Conservation (phyloP, 2,329 filamentous ascomycete genomes). For the Colletotrichum tanaceti region DNA sequence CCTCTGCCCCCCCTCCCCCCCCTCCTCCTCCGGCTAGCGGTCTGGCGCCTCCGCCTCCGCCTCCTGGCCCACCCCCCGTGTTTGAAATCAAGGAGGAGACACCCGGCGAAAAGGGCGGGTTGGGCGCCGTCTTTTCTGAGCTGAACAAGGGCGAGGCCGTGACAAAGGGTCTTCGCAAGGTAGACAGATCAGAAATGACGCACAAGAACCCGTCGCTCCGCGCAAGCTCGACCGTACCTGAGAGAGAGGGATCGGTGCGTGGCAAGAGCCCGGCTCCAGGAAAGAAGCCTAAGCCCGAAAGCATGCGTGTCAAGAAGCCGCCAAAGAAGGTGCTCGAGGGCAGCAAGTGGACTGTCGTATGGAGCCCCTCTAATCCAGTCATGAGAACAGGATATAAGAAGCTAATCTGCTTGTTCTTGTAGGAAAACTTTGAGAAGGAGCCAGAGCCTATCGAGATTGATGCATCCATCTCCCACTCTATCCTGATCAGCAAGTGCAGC, state of each 20-base stretch:
- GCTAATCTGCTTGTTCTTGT: background rate
- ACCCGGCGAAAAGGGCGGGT: slow-evolving; percentile 66
- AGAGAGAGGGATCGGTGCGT: slow-evolving; percentile 65
- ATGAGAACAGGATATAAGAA: background rate
- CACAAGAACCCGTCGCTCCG: slow-evolving; percentile 96
- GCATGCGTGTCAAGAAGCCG: slow-evolving; percentile 85
- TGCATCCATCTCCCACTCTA: slow-evolving; percentile 84
- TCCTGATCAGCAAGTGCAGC: slow-evolving; percentile 92
- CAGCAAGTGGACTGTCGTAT: slow-evolving; percentile 91
- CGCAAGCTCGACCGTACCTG: slow-evolving; percentile 76
- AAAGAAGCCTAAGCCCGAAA: slow-evolving; percentile 88
- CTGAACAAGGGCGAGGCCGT: slow-evolving; percentile 91
- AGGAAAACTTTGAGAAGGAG: slow-evolving; percentile 92
- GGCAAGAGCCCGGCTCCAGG: slow-evolving; percentile 89
- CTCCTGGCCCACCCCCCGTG: slow-evolving; percentile 76
- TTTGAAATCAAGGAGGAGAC: slow-evolving; percentile 68
- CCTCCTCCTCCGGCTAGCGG: slow-evolving; percentile 66
- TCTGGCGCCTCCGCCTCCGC: slow-evolving; percentile 74
- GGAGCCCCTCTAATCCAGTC: slow-evolving; percentile 49
- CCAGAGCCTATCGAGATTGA: slow-evolving; percentile 80
- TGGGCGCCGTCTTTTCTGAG: slow-evolving; percentile 90
- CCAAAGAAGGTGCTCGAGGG: slow-evolving; percentile 82
- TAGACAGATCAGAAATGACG: slow-evolving; percentile 96
- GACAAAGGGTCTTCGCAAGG: slow-evolving; percentile 89
- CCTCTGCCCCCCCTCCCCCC: slow-evolving; percentile 54